A percentile compares a stretch with the other conserved stretches of the same genome.
Evolutionary conservation across 2,329 filamentous ascomycete genomes (phyloP).

Genomic region (Camillea tinctor): DNA sequence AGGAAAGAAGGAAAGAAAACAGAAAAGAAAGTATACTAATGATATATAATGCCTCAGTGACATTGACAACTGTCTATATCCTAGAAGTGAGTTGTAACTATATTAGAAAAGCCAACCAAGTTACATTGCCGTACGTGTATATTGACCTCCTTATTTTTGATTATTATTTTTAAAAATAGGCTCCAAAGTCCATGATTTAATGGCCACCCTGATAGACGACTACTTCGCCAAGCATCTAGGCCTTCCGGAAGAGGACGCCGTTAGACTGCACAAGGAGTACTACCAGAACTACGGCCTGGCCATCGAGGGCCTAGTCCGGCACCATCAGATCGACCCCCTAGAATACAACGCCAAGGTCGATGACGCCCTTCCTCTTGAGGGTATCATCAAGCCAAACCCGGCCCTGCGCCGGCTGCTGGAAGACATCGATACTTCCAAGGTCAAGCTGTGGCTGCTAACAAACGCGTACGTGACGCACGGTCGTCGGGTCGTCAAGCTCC

Average conservation of each 20-base stretch:
- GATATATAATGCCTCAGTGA: conserved; percentile 67
- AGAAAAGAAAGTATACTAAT: conserved; percentile 18
- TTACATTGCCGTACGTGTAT: neutral
- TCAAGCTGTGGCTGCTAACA: conserved; percentile 90
- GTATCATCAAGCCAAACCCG: conserved; percentile 76
- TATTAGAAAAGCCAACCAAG: neutral
- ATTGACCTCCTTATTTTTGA: neutral
- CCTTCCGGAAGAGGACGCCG: conserved; percentile 74
- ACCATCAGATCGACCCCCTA: conserved; percentile 92
- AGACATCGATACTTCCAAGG: conserved; percentile 79
- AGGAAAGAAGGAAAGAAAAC: too few relatives aligned
- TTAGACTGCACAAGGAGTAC: conserved; percentile 83
- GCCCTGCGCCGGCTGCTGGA: conserved; percentile 72
- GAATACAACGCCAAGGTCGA: conserved; percentile 95
- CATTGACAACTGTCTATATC: conserved; percentile 97
- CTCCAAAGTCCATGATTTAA: conserved; percentile 80
- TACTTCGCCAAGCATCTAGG: conserved; percentile 69
- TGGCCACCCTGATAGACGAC: conserved; percentile 76
- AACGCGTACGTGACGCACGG: conserved; percentile 94
- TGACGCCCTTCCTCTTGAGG: conserved; percentile 85
- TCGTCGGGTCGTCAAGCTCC: conserved; percentile 73
- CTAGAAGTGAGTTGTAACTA: conserved; percentile 62
- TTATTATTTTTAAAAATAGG: conserved; percentile 43
- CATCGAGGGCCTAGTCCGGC: conserved; percentile 88
- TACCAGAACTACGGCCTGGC: conserved; percentile 97